Percentiles rank a stretch among this genome's conserved stretches.
Evolutionary conservation across 768 basidiomycete genomes (phyloP).

Genomic region (Rhodotorula taiwanensis): DNA sequence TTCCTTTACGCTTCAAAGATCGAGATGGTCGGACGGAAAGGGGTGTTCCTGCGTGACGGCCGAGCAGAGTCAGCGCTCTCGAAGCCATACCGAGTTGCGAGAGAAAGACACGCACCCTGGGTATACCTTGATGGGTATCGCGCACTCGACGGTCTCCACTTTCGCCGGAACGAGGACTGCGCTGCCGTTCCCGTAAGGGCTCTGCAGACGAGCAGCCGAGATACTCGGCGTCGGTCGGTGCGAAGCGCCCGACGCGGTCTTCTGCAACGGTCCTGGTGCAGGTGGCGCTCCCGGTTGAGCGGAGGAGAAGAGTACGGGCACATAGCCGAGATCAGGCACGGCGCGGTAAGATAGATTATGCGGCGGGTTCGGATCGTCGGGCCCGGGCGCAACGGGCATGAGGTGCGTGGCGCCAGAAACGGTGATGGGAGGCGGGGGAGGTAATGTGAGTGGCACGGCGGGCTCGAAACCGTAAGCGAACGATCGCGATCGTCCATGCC

Average conservation of each 20-base stretch:
- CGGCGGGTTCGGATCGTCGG: neutral
- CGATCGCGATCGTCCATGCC: conserved; percentile 37
- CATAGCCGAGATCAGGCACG: conserved; percentile 40
- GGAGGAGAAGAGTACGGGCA: conserved; percentile 39
- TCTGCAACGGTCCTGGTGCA: conserved; percentile 28
- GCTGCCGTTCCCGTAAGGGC: conserved; percentile 39
- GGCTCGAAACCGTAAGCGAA: conserved; percentile 38
- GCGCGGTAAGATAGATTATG: conserved; percentile 40
- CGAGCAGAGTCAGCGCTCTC: neutral
- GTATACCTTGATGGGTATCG: conserved; percentile 81
- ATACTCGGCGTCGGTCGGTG: conserved; percentile 18
- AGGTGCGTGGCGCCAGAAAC: conserved; percentile 39
- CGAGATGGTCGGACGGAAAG: conserved; percentile 30
- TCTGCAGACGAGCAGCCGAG: neutral
- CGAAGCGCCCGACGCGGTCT: conserved; percentile 21
- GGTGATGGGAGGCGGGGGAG: conserved; percentile 29
- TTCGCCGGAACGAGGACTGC: conserved; percentile 47
- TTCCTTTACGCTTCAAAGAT: conserved; percentile 26
- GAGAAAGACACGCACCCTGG: conserved; percentile 64
- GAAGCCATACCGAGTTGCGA: neutral
- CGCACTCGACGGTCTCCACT: conserved; percentile 87
- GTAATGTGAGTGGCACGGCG: conserved; percentile 32
- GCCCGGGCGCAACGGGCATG: conserved; percentile 33
- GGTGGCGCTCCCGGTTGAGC: conserved; percentile 19
- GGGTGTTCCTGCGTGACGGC: conserved; percentile 25